Percentiles rank a stretch among this genome's conserved stretches.
These are phyloP conservation scores for Fusarium oligoseptatum DNA, from an alignment of 2,329 filamentous ascomycete species.

Conservation along the genomic window DNA sequence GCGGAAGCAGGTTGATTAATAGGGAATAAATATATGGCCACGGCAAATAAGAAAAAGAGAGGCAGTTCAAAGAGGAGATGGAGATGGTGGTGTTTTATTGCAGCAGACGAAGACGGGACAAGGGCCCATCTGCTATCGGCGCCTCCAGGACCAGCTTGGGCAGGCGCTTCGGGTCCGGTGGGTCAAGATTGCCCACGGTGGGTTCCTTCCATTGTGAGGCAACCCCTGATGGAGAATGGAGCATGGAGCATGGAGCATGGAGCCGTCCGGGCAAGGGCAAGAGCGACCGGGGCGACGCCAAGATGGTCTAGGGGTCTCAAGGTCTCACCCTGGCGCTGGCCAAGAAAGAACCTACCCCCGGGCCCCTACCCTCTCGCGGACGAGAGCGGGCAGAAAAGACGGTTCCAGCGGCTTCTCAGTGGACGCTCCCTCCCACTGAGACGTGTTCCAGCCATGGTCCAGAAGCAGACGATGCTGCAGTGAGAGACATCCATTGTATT, in stretches of 20 bases:
- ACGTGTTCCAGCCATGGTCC: slow-evolving; percentile 27
- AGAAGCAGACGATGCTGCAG: slow-evolving; percentile 20
- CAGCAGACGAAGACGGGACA: slow-evolving; percentile 10
- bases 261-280: slow-evolving; percentile 25
- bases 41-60: slow-evolving; percentile 11
- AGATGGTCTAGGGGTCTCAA: slow-evolving; percentile 30
- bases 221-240: slow-evolving; percentile 30
- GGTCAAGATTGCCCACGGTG: slow-evolving; percentile 31
- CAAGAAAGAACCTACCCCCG: neutral
- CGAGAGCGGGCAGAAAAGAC: slow-evolving; percentile 2
- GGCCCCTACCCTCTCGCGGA: neutral
- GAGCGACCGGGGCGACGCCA: slow-evolving; percentile 22
- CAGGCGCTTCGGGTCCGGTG: slow-evolving; percentile 40
- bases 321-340: slow-evolving; percentile 20
- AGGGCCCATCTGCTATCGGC: slow-evolving; percentile 22
- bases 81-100: slow-evolving; percentile 13
- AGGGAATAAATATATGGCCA: slow-evolving; percentile 25
- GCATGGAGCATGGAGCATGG: neutral
- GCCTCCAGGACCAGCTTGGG: slow-evolving; percentile 13
- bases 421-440: slow-evolving; percentile 8
- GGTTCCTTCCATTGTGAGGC: neutral
- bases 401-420: neutral
- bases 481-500: neutral
- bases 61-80: slow-evolving; percentile 24
- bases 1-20: slow-evolving; percentile 35